Evolutionary conservation across 208 protist species (phyloP), one percentile per base, ranked within the genome.

Genomic region (Leishmania martiniquensis): DNA sequence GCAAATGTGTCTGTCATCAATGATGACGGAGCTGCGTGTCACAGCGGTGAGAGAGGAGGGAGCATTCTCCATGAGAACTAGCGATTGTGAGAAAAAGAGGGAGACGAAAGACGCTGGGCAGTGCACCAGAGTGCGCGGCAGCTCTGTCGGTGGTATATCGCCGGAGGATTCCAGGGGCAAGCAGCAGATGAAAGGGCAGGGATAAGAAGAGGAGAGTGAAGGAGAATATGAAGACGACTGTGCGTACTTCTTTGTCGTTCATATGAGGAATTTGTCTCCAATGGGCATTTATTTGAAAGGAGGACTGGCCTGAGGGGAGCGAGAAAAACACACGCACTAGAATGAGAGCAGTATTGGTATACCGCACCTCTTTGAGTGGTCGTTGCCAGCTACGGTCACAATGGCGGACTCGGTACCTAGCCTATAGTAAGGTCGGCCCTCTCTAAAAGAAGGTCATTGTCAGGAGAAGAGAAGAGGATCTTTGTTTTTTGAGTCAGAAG

Each of bases 1-100:
- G 47, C 65, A 72, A 0, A 72, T 71, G 39, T 65, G 54, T 42
- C 39, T 54, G 63, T 72, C 39, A 54, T 78, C 75, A 39, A 78
- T 17, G 44, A 52, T 72, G 47, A 78, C 5, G 49, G 49, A 37
- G 65, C 49, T 63, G 32, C 62, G 49, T 5, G 75, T 72, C 20
- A 71, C 15, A 20, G 44, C 5, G 13, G 10, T 47, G 2, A 47
- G 47, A 59, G 29, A 22, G n/a, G 47, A 51, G 6, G 12, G 15
- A 44, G 54, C 12, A 0, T 42, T 32, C 55, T 45, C 22, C 60
- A 55, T 77, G 42, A 29, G 29, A 42, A 25, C 22, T 29, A 44
- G 37, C 34, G 22, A 44, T 54, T 29, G 55, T 1, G 17, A n/a
- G 44, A 74, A 25, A 37, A 74, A 17, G 13, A 1, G n/a, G 2